Conservation (phyloP, 352 stramenopile species). For the Phytophthora ramorum region DNA sequence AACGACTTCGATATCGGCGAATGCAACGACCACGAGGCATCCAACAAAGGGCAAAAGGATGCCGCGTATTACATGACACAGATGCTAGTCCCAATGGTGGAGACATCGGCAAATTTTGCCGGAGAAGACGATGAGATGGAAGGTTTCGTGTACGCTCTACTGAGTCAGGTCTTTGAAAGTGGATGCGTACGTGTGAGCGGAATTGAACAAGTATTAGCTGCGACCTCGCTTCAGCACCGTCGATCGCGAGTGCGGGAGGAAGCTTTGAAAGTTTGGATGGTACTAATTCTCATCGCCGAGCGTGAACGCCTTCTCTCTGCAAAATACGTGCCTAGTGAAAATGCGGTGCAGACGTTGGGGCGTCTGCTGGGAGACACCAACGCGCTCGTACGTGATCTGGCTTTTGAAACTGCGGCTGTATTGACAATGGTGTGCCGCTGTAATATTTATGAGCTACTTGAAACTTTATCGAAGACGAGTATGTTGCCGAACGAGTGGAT, state of each 20-base stretch:
- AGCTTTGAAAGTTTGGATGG: constrained; percentile 63
- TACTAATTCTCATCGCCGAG: constrained; percentile 46
- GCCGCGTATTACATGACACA: constrained; percentile 47
- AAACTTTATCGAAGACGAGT: constrained; percentile 63
- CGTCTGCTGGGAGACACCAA: constrained; percentile 61
- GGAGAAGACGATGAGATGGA: constrained; percentile 62
- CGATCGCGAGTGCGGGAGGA: constrained; percentile 69
- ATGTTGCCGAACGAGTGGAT: constrained; percentile 56
- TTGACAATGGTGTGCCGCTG: constrained; percentile 34
- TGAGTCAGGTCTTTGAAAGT: constrained; percentile 45
- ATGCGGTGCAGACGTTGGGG: constrained; percentile 47
- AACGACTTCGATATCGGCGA: neutral
- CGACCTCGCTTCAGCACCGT: constrained; percentile 53
- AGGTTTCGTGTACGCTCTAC: constrained; percentile 37
- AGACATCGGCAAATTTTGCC: constrained; percentile 60
- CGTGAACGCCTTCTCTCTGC: constrained; percentile 26
- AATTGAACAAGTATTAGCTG: constrained; percentile 36
- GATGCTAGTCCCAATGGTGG: constrained; percentile 56
- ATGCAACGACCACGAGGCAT: neutral
- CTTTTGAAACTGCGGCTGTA: constrained; percentile 53
- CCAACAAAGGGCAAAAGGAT: constrained; percentile 4
- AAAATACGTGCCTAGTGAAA: constrained; percentile 28
- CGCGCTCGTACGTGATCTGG: constrained; percentile 45
- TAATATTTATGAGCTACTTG: constrained; percentile 57
- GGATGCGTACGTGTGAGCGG: constrained; percentile 23